Evolutionary conservation across 345 rosid genomes (phyloP).

Genomic region (Syzygium aromaticum): DNA sequence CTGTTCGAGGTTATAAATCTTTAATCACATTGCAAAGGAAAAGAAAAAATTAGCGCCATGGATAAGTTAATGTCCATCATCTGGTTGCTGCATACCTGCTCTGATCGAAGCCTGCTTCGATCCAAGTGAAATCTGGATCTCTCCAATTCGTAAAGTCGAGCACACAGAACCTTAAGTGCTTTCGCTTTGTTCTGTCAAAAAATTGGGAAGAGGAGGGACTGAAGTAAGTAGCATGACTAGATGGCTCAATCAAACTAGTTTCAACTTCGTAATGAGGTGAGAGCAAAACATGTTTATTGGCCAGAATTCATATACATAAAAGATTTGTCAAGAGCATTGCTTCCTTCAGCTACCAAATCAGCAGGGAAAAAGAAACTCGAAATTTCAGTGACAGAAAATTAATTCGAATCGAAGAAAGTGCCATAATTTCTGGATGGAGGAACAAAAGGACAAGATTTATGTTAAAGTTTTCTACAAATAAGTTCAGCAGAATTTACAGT

Average conservation of each 20-base stretch:
- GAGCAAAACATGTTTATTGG: background rate
- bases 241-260: background rate
- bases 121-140: conserved; percentile 60
- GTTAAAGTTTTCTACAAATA: background rate
- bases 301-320: background rate
- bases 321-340: background rate
- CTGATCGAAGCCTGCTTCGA: conserved; percentile 73
- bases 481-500: background rate
- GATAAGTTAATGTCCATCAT: background rate
- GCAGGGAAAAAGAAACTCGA: background rate
- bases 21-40: conserved; percentile 2
- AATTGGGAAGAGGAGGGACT: background rate
- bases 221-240: background rate
- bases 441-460: background rate
- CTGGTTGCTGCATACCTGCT: conserved; percentile 48
- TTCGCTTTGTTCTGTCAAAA: conserved; percentile 72
- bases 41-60: background rate
- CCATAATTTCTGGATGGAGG: background rate
- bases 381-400: background rate
- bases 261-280: background rate
- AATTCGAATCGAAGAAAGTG: background rate
- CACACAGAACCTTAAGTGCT: conserved; percentile 84
- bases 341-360: background rate
- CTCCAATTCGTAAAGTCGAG: conserved; percentile 90
- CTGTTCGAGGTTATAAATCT: conserved; percentile 28